Evolutionary conservation across 345 rosid species (phyloP), one percentile per base, ranked within the genome.

Genomic region (Clarkia xantiana): DNA sequence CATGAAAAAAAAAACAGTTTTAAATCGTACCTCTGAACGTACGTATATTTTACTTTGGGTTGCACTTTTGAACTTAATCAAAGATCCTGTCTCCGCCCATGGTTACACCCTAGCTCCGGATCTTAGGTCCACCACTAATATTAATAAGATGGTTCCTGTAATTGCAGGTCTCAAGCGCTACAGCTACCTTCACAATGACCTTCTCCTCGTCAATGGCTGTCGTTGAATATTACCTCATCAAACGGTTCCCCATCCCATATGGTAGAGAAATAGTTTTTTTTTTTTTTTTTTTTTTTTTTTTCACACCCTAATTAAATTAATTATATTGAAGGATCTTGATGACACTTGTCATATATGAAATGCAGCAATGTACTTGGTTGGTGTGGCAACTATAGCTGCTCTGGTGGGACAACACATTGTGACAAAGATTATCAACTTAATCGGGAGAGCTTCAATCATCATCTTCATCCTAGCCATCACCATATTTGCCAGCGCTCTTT

Each of bases 141-240:
- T n/a, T n/a, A n/a, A n/a, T n/a, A n/a, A n/a, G n/a, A n/a, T n/a
- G n/a, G n/a, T n/a, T n/a, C n/a, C n/a, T 13, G 17, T 42, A 3
- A 2, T 13, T 56, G 54, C 75, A 75, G 80, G 80, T 75, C 18
- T 69, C 80, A 14, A 75, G 80, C 51, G 77, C 80, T 38, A 68
- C 80, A 3, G 80, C 80, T 20, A 75, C 80, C 39, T 75, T 75
- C 42, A 75, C 75, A 3, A 75, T 75, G 80, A 68, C 72, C 18
- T 75, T 75, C 55, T 75, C 80, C 34, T 66, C 80, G 22, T 75
- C 80, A 14, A 75, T 75, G 77, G 69, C 80, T 34, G 77, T 71
- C 10, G 68, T 75, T 22, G 80, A 75, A 59, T 75, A 71, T 54
- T 75, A 75, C 60, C 80, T 75, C 45, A 59, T 75, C 46, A 68